Evolutionary conservation across 2,329 filamentous ascomycete genomes (phyloP).

Genomic region (Alternaria postmessia): DNA sequence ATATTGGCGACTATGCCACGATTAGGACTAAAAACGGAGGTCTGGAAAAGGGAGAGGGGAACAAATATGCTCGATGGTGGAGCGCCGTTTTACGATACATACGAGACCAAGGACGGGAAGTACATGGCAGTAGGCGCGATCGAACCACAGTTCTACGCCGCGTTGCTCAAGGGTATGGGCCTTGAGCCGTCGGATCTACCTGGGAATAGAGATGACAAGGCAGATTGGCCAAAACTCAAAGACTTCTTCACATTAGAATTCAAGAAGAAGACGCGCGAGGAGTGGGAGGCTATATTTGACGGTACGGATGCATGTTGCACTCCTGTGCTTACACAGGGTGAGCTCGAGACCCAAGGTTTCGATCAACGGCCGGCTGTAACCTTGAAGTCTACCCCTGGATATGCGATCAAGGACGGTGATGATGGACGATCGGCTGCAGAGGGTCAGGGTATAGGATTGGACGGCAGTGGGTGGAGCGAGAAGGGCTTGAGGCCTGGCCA

Average conservation of each 20-base stretch:
- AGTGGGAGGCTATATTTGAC: slow-evolving; percentile 90
- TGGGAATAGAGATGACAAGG: slow-evolving; percentile 65
- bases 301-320: slow-evolving; percentile 91
- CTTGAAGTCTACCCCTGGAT: slow-evolving; percentile 72
- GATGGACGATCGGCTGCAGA: slow-evolving; percentile 51
- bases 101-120: slow-evolving; percentile 79
- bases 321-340: slow-evolving; percentile 79
- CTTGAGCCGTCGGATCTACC: slow-evolving; percentile 59
- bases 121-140: slow-evolving; percentile 89
- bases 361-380: slow-evolving; percentile 77
- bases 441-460: slow-evolving; percentile 71
- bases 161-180: slow-evolving; percentile 71
- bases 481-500: slow-evolving; percentile 69
- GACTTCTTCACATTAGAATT: slow-evolving; percentile 70
- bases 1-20: slow-evolving; percentile 83
- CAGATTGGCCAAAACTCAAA: slow-evolving; percentile 73
- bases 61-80: slow-evolving; percentile 84
- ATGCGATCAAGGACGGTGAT: slow-evolving; percentile 64
- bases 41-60: slow-evolving; percentile 72
- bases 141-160: slow-evolving; percentile 83
- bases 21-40: slow-evolving; percentile 67
- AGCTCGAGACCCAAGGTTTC: slow-evolving; percentile 71
- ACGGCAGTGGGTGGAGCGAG: slow-evolving; percentile 73
- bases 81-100: slow-evolving; percentile 88
- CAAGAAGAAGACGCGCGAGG: slow-evolving; percentile 70